These are phyloP conservation scores for Prorocentrum cordatum DNA, from an alignment of 169 alveolate genomes.

Conservation along the genomic window DNA sequence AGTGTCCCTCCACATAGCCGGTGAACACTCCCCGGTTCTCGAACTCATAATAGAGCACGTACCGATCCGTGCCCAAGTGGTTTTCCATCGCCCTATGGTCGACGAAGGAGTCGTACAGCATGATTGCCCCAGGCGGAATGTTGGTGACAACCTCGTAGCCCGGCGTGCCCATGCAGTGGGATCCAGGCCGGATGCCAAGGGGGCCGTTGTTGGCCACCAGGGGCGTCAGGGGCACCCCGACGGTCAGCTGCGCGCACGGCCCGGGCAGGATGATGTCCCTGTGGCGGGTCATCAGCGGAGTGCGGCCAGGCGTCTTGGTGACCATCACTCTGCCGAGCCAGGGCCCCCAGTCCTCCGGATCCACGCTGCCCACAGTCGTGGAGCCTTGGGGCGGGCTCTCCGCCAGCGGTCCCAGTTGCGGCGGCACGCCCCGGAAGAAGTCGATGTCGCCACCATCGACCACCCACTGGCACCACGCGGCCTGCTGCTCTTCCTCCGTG, in stretches of 20 bases:
- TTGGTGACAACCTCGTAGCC: constrained; percentile 48
- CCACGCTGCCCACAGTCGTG: constrained; percentile 19
- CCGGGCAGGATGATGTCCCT: constrained; percentile 63
- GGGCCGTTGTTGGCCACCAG: constrained; percentile 58
- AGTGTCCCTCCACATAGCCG: constrained; percentile 60
- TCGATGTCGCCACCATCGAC: constrained; percentile 27
- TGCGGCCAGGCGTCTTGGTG: constrained; percentile 36
- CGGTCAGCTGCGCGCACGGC: constrained; percentile 47
- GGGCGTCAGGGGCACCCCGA: constrained; percentile 47
- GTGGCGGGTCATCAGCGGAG: constrained; percentile 46
- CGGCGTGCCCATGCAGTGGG: constrained; percentile 36
- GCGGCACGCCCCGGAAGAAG: constrained; percentile 9
- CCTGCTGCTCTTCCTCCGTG: constrained; percentile 48
- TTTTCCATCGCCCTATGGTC: constrained; percentile 53
- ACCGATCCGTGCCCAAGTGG: background rate
- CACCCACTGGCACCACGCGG: constrained; percentile 61
- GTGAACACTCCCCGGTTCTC: constrained; percentile 56
- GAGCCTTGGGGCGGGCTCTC: constrained; percentile 35
- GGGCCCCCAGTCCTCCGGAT: constrained; percentile 5
- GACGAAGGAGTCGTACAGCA: constrained; percentile 54
- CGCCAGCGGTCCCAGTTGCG: constrained; percentile 46
- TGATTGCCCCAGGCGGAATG: constrained; percentile 60
- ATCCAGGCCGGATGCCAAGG: constrained; percentile 14
- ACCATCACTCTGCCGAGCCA: constrained; percentile 63
- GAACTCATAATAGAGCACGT: constrained; percentile 44